A percentile compares a stretch with the other conserved stretches of the same genome.
Conservation (phyloP, 176 grass and related monocot species). For the Aegilops tauschii region DNA sequence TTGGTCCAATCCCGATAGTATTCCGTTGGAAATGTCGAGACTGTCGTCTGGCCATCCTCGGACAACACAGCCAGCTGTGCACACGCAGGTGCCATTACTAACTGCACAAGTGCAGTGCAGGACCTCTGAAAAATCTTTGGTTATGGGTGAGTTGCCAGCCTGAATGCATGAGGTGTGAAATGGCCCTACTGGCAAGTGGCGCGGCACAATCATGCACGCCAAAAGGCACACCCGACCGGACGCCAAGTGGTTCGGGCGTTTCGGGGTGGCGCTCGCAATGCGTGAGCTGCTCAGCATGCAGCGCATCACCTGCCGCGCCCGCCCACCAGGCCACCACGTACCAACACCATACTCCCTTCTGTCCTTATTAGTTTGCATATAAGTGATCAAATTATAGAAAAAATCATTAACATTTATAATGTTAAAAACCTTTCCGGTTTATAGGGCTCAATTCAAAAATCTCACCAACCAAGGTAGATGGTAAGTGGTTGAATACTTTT, state of each 20-base stretch:
- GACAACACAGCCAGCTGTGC: not conserved
- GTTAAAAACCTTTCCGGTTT: too few relatives aligned
- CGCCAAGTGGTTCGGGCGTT: not conserved
- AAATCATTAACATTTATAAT: too few relatives aligned
- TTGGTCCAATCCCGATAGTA: not conserved
- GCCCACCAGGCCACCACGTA: not conserved
- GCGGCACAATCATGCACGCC: not conserved
- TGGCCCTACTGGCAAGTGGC: not conserved
- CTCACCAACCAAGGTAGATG: too few relatives aligned
- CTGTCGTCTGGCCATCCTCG: not conserved
- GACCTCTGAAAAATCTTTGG: not conserved
- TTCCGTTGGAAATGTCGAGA: too few relatives aligned
- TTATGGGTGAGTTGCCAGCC: not conserved
- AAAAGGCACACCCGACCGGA: not conserved
- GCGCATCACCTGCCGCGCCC: not conserved
- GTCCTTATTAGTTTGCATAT: too few relatives aligned
- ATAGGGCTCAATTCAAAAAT: too few relatives aligned
- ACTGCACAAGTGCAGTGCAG: not conserved
- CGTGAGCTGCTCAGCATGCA: conserved; percentile 7
- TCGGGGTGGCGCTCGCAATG: not conserved
- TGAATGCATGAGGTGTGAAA: not conserved
- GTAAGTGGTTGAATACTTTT: too few relatives aligned
- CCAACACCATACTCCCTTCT: too few relatives aligned
- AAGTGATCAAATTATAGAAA: too few relatives aligned
- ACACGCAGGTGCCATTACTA: not conserved